A percentile compares a stretch with the other conserved stretches of the same genome.
phyloP scores from a whole-genome alignment of 129 eudicot species.

The Artemisia annua region DNA sequence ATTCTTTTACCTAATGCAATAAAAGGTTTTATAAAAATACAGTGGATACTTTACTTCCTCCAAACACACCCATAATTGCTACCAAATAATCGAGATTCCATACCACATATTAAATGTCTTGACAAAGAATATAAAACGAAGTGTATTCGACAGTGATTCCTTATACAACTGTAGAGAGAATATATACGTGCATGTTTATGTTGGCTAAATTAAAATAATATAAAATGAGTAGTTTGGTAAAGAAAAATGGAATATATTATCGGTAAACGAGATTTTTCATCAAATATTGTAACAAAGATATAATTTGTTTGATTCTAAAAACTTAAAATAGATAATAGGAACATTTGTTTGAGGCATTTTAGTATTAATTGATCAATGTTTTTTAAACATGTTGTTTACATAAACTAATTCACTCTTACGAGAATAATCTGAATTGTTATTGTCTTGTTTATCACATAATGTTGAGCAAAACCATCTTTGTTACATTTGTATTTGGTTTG shows the following conservation, averaged over 20 bases:
- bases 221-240: slow-evolving; percentile 15
- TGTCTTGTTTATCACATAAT: no score
- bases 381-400: no score
- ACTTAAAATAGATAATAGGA: background rate
- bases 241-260: slow-evolving; percentile 13
- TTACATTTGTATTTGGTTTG: no score
- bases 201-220: background rate
- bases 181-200: background rate
- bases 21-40: no score
- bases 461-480: no score
- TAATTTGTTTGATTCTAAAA: background rate
- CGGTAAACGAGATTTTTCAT: slow-evolving; percentile 20
- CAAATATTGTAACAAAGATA: background rate
- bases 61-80: background rate
- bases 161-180: slow-evolving; percentile 22
- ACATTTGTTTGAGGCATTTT: no score
- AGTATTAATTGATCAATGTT: no score
- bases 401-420: no score
- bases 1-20: no score
- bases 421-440: no score
- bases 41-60: no score
- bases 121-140: background rate
- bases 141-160: slow-evolving; percentile 14
- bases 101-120: background rate
- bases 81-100: slow-evolving; percentile 1